Conservation (phyloP, 148 eudicot species). For the Cornus controversa region DNA sequence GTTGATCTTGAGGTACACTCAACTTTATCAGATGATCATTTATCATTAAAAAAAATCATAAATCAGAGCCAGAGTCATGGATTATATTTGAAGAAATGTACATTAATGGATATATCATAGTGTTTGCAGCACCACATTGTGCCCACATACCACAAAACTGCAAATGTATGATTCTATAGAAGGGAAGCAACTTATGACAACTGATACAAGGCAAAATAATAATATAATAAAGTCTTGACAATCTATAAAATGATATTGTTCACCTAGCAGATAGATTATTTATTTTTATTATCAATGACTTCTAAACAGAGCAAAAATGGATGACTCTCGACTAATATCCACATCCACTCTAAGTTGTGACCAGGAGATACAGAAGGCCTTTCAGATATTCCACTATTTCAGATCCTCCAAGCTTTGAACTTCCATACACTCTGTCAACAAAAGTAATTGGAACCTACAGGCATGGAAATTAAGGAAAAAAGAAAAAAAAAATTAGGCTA, state of each 20-base stretch:
- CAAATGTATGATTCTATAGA: too few relatives aligned
- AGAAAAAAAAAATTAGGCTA: conserved; percentile 11
- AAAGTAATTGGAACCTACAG: conserved; percentile 87
- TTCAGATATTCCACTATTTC: conserved; percentile 87
- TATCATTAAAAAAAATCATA: too few relatives aligned
- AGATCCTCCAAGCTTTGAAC: conserved; percentile 93
- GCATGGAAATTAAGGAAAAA: not conserved
- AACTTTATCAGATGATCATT: too few relatives aligned
- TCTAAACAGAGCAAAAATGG: too few relatives aligned
- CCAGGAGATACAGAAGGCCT: conserved; percentile 78
- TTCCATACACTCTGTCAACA: conserved; percentile 94
- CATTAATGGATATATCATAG: not conserved
- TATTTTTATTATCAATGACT: not conserved
- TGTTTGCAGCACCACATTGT: not conserved
- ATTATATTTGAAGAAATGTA: not conserved
- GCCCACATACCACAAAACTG: not conserved
- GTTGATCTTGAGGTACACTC: too few relatives aligned
- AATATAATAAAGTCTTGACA: not conserved
- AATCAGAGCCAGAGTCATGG: too few relatives aligned
- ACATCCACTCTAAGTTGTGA: conserved; percentile 52
- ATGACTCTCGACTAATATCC: not conserved
- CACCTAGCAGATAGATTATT: too few relatives aligned
- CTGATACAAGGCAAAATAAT: not conserved
- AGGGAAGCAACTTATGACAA: too few relatives aligned
- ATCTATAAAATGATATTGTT: not conserved